Evolutionary conservation across 129 eudicot genomes (phyloP).

Genomic region (Silybum marianum): DNA sequence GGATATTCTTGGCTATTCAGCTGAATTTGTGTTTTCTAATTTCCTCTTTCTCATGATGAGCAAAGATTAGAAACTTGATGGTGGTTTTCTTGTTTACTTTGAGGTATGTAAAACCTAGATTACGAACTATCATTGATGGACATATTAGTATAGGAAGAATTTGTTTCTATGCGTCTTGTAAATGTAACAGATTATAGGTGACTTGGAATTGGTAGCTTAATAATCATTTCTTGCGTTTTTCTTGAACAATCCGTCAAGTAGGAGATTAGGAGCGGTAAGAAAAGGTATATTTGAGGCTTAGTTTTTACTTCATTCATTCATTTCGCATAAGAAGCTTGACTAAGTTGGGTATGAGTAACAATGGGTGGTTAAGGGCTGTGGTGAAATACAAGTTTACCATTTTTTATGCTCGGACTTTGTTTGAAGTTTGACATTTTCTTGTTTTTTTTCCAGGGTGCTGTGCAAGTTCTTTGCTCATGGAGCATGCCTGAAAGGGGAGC

Average conservation of each 20-base stretch:
- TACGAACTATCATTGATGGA: conserved; percentile 3
- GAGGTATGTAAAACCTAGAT: conserved; percentile 26
- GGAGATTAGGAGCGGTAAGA: background rate
- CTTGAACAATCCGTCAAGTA: background rate
- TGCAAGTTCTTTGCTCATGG: conserved; percentile 96
- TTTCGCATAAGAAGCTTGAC: background rate
- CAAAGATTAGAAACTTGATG: conserved; percentile 29
- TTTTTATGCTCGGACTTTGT: background rate
- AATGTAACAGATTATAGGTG: background rate
- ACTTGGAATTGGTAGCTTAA: conserved; percentile 11
- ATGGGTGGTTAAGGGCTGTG: background rate
- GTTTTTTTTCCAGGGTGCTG: conserved; percentile 56
- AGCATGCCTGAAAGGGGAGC: conserved; percentile 91
- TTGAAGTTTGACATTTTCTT: conserved; percentile 9
- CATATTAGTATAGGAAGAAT: background rate
- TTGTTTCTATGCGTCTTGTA: conserved; percentile 1
- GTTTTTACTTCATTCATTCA: background rate
- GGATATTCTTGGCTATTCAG: conserved; percentile 13
- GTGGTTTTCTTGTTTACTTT: conserved; percentile 16
- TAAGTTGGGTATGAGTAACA: conserved; percentile 4
- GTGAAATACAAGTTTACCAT: background rate
- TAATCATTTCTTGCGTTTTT: background rate
- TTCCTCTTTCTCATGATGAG: conserved; percentile 14
- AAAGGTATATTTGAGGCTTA: background rate
- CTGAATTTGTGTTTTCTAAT: background rate